These are phyloP conservation scores for Vitis hybrid DNA, from an alignment of 177 flowering plant species.

Conservation along the genomic window DNA sequence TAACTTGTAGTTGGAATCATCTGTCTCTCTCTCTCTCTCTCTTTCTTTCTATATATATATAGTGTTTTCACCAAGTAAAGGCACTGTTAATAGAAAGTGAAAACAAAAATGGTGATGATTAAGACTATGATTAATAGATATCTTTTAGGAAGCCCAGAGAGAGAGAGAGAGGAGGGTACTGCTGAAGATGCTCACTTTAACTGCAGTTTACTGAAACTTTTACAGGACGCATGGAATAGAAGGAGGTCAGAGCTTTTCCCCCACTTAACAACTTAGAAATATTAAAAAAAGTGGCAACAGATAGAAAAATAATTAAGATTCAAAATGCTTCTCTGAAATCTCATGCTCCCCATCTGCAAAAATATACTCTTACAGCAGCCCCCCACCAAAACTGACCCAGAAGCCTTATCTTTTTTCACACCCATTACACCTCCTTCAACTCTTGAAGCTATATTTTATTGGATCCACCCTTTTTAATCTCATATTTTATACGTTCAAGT, in stretches of 20 bases:
- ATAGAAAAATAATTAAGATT: slow-evolving; percentile 12
- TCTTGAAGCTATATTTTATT: slow-evolving; percentile 16
- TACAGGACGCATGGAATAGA: slow-evolving; percentile 63
- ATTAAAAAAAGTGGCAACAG: background rate
- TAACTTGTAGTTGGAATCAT: too few relatives aligned
- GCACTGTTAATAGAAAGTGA: slow-evolving; percentile 20
- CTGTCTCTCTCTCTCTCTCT: too few relatives aligned
- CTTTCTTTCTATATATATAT: too few relatives aligned
- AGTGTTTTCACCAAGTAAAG: background rate
- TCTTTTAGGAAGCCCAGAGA: slow-evolving; percentile 14
- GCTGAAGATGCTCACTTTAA: slow-evolving; percentile 24
- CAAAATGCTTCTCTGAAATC: slow-evolving; percentile 42
- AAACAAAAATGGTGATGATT: slow-evolving; percentile 39
- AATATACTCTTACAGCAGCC: slow-evolving; percentile 28
- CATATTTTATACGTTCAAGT: slow-evolving; percentile 9
- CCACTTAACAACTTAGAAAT: slow-evolving; percentile 12
- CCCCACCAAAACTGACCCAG: slow-evolving; percentile 49
- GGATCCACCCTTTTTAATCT: background rate
- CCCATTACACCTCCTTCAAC: slow-evolving; percentile 23
- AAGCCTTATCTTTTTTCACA: slow-evolving; percentile 45
- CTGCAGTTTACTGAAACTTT: slow-evolving; percentile 32
- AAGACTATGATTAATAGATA: slow-evolving; percentile 51
- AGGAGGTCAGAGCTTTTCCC: slow-evolving; percentile 42
- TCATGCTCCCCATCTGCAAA: slow-evolving; percentile 70
- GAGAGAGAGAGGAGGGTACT: background rate